These are phyloP conservation scores for Evansstolkia leycettana DNA, from an alignment of 495 filamentous ascomycete species.

Conservation along the genomic window DNA sequence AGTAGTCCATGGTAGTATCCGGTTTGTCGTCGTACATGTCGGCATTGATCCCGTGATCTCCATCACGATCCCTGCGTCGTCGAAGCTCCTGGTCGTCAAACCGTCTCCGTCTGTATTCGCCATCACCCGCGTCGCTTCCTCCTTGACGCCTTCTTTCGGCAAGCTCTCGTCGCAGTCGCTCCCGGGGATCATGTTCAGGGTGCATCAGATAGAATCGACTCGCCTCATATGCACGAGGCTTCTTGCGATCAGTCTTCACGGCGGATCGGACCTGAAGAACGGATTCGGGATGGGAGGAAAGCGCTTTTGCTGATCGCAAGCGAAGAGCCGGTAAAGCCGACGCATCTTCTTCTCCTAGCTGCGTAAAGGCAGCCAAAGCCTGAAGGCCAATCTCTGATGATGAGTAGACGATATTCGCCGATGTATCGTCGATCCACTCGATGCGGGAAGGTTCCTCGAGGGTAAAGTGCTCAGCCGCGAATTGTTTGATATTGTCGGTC, in stretches of 20 bases:
- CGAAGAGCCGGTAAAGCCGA: constrained; percentile 30
- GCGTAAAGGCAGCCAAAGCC: constrained; percentile 56
- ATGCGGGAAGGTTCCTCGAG: constrained; percentile 42
- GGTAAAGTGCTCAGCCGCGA: constrained; percentile 51
- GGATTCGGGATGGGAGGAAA: constrained; percentile 53
- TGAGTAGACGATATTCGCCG: constrained; percentile 73
- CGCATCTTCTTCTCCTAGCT: constrained; percentile 26
- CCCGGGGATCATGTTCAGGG: constrained; percentile 74
- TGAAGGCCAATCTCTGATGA: constrained; percentile 53
- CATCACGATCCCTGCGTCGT: constrained; percentile 38
- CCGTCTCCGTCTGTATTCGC: constrained; percentile 43
- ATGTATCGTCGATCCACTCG: constrained; percentile 94
- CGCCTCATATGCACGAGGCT: constrained; percentile 56
- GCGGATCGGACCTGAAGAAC: constrained; percentile 62
- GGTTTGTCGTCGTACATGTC: constrained; percentile 68
- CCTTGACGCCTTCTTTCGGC: constrained; percentile 37
- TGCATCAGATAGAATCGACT: constrained; percentile 89
- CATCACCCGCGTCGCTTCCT: constrained; percentile 45
- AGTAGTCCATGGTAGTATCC: constrained; percentile 15
- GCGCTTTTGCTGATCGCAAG: constrained; percentile 49
- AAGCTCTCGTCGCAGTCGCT: constrained; percentile 44
- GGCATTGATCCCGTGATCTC: constrained; percentile 47
- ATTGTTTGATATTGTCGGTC: constrained; percentile 63
- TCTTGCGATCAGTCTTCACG: constrained; percentile 65
- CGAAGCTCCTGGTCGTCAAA: constrained; percentile 45